Conservation (phyloP, 1,139 yeast genomes). For the Hanseniaspora gamundiae region DNA sequence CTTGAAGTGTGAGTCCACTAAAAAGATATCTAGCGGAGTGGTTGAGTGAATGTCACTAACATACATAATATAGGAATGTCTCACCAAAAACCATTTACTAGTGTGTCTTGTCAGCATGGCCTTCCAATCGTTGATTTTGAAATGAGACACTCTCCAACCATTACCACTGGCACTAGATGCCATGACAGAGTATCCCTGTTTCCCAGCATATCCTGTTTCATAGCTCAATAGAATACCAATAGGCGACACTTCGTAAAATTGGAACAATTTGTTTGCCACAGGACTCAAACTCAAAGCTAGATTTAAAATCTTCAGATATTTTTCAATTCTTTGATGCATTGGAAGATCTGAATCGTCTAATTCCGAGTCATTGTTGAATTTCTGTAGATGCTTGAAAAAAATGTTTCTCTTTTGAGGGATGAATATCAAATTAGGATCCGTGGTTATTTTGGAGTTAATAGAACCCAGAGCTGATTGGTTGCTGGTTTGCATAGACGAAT, state of each 20-base stretch:
- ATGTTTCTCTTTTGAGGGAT: neutral
- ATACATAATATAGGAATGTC: slow-evolving; percentile 75
- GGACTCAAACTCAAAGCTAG: slow-evolving; percentile 54
- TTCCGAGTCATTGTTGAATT: neutral
- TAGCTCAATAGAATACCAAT: slow-evolving; percentile 73
- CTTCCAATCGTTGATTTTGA: slow-evolving; percentile 63
- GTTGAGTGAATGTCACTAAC: slow-evolving; percentile 81
- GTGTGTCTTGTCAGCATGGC: slow-evolving; percentile 86
- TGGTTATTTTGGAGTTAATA: neutral
- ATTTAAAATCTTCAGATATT: slow-evolving; percentile 53
- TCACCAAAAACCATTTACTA: slow-evolving; percentile 80
- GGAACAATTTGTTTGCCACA: slow-evolving; percentile 70
- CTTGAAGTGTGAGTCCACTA: slow-evolving; percentile 63
- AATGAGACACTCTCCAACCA: slow-evolving; percentile 94
- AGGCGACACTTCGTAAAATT: slow-evolving; percentile 83
- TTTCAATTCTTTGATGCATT: slow-evolving; percentile 33
- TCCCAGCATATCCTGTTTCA: slow-evolving; percentile 73
- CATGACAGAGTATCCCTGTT: slow-evolving; percentile 75
- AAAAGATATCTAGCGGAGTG: slow-evolving; percentile 78
- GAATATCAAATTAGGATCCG: neutral
- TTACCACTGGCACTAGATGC: slow-evolving; percentile 76
- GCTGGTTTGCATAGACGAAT: neutral
- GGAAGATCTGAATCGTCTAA: slow-evolving; percentile 17
- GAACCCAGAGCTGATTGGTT: no score
- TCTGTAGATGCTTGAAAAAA: neutral